Percentiles rank a stretch among this genome's conserved stretches.
Conservation (phyloP, 805 yeast genomes). For the Tetrapisispora taiwanensis region DNA sequence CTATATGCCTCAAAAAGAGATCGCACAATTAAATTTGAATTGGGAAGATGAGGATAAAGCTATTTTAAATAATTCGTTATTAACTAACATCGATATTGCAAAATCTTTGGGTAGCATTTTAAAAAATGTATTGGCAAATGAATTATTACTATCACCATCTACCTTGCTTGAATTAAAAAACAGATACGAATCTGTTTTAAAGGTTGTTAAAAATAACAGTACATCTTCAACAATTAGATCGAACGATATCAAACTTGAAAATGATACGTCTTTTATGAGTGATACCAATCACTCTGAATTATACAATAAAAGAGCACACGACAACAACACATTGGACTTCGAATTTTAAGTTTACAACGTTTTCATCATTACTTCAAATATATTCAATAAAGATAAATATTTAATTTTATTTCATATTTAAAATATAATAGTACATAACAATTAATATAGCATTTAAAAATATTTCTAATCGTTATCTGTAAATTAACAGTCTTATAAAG, state of each 20-base stretch:
- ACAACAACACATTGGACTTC: not conserved
- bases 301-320: not conserved
- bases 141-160: slow-evolving; percentile 20
- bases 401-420: too few relatives aligned
- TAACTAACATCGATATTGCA: slow-evolving; percentile 24
- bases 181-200: slow-evolving; percentile 17
- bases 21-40: not conserved
- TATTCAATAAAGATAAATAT: not conserved
- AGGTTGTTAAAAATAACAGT: slow-evolving; percentile 13
- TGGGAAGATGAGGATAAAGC: not conserved
- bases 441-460: not conserved
- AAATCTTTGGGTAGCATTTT: slow-evolving; percentile 24
- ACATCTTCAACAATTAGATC: not conserved
- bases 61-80: slow-evolving; percentile 5
- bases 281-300: not conserved
- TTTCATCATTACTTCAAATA: too few relatives aligned
- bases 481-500: too few relatives aligned
- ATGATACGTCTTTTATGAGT: not conserved
- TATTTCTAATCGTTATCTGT: too few relatives aligned
- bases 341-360: not conserved
- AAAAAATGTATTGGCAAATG: slow-evolving; percentile 23
- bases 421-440: too few relatives aligned
- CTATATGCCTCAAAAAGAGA: not conserved
- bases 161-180: slow-evolving; percentile 20
- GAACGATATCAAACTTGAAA: not conserved